Base-by-base conservation (phyloP, 805 yeast genomes). In the Phaffomyces opuntiae region DNA sequence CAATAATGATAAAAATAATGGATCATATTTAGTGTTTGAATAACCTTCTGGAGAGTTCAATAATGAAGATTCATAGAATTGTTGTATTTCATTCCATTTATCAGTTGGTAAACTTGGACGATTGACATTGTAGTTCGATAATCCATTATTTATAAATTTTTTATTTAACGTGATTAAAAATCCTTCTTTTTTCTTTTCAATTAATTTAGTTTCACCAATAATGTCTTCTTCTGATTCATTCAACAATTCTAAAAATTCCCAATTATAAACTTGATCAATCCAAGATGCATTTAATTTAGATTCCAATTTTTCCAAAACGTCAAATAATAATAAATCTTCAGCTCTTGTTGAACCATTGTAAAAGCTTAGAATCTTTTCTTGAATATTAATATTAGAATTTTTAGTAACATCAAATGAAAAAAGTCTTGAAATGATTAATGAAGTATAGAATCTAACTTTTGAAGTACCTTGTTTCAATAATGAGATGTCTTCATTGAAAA, bases 1-100 rank as follows among this genome's bases (percentile, higher is more conserved):
- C 49, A 81, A 57, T 45, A 83, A 66, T 49, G 87, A 60, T 34
- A 89, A 54, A 55, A 89, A 87, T 56, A 83, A 80, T n/a, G 80
- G 74, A 57, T 87, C 91, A 61, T 89, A 86, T 7, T 66, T 51
- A 0, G 68, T 59, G 16, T 46, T 17, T 1, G 61, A 49, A 9
- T 52, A 50, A 39, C 66, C 45, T 33, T 61, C 56, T 14, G 54
- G 47, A 17, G 52, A 47, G 31, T 42, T 33, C 12, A 53, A 42
- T 21, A 46, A 40, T 24, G 58, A 59, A 13, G 52, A 47, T 0
- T 57, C 37, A 46, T 64, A 64, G 44, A 68, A 66, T 2, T 52
- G 38, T n/a, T 58, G 53, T 48, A 68, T 59, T 16, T 49, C 47
- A 17, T 43, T 36, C 67, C 71, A 65, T 31, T 55, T 61, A 9